These are phyloP conservation scores for Venturia effusa DNA, from an alignment of 2,329 filamentous ascomycete genomes.

Conservation along the genomic window DNA sequence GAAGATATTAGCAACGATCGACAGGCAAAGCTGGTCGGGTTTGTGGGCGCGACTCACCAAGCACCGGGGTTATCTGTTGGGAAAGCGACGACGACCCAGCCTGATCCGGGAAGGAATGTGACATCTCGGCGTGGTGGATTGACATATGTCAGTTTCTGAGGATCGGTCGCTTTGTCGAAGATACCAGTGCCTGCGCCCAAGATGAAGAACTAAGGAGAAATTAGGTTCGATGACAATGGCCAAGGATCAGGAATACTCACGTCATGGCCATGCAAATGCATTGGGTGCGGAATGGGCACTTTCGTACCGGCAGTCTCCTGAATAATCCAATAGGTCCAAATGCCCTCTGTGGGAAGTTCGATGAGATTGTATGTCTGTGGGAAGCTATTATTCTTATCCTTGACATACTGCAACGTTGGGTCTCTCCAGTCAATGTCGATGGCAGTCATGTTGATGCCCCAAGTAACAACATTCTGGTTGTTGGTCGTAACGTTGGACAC, in stretches of 20 bases:
- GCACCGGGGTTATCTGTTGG: conserved; percentile 23
- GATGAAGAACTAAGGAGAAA: conserved; percentile 29
- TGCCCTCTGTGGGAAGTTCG: conserved; percentile 24
- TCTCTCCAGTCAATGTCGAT: conserved; percentile 33
- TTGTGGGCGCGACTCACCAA: conserved; percentile 17
- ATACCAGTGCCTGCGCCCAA: conserved; percentile 26
- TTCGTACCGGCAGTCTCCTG: conserved; percentile 28
- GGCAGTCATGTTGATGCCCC: conserved; percentile 29
- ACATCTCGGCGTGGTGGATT: conserved; percentile 24
- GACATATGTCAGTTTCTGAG: conserved; percentile 20
- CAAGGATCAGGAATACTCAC: background rate
- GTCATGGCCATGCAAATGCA: conserved; percentile 26
- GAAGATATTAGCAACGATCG: background rate
- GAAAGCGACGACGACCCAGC: conserved; percentile 24
- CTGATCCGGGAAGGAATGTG: conserved; percentile 21
- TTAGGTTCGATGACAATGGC: background rate
- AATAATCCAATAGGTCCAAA: conserved; percentile 39
- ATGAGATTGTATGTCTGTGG: conserved; percentile 29
- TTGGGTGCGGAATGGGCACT: conserved; percentile 27
- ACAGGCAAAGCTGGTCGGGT: background rate
- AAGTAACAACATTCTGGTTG: conserved; percentile 28
- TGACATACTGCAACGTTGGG: conserved; percentile 34
- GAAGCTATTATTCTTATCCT: conserved; percentile 31
- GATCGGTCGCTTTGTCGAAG: conserved; percentile 23
- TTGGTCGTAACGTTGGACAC: conserved; percentile 23